These are phyloP conservation scores for Tagetes patula DNA, from an alignment of 129 eudicot genomes.

Conservation along the genomic window DNA sequence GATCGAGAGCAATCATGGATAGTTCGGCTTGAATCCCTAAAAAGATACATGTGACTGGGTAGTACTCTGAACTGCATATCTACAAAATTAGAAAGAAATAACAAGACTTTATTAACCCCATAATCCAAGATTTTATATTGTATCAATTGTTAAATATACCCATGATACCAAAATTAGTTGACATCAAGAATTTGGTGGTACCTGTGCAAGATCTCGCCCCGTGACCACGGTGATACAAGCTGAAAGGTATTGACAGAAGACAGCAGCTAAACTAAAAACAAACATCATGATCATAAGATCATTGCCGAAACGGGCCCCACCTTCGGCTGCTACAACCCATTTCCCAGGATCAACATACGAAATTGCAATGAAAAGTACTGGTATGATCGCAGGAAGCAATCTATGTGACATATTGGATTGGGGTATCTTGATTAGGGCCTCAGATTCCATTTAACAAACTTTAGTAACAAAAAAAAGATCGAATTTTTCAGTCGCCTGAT, in stretches of 20 bases:
- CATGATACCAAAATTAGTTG: not conserved
- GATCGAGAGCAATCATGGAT: constrained; percentile 75
- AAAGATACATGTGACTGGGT: constrained; percentile 53
- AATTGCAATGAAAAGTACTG: constrained; percentile 68
- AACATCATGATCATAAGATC: constrained; percentile 57
- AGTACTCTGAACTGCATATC: constrained; percentile 86
- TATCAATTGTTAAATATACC: not conserved
- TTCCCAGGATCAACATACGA: constrained; percentile 90
- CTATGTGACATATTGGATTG: constrained; percentile 40
- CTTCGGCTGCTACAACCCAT: constrained; percentile 77
- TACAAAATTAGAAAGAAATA: constrained; percentile 36
- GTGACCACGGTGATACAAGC: constrained; percentile 74
- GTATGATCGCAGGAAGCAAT: constrained; percentile 54
- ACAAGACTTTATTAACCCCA: constrained; percentile 11
- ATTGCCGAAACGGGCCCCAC: constrained; percentile 77
- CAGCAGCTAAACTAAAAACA: constrained; percentile 58
- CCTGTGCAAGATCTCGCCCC: constrained; percentile 79
- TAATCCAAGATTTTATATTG: not conserved
- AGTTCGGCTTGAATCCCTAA: constrained; percentile 82
- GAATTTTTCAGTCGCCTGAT: constrained; percentile 10
- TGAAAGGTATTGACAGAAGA: constrained; percentile 81
- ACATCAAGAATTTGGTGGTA: constrained; percentile 22
- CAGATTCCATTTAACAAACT: constrained; percentile 51
- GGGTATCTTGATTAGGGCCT: constrained; percentile 29
- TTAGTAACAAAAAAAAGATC: constrained; percentile 13